Conservation (phyloP, 768 basidiomycete species). For the Pulveroboletus sp. region DNA sequence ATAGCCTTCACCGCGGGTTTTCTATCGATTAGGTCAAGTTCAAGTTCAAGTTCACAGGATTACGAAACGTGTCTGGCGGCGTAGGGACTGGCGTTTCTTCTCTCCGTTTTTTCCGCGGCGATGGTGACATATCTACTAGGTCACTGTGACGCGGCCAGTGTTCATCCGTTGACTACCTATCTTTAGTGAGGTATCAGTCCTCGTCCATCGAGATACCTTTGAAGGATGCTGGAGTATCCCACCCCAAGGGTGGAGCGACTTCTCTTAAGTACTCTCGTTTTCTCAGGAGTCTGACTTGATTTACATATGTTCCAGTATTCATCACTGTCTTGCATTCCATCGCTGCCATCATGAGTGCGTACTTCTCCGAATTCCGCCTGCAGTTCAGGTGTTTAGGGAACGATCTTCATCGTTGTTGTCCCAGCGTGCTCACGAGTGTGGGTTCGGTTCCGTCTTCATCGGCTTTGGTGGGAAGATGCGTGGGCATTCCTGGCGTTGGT, state of each 20-base stretch:
- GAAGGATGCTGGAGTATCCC: slow-evolving; percentile 3
- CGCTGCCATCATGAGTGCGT: slow-evolving; percentile 7
- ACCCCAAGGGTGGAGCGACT: not conserved
- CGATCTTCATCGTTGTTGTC: not conserved
- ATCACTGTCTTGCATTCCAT: slow-evolving; percentile 9
- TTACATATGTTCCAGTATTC: not conserved
- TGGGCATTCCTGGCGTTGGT: slow-evolving; percentile 7
- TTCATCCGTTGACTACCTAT: too few species aligned
- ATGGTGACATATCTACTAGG: too few species aligned
- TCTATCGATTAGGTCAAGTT: too few species aligned
- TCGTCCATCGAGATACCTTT: not conserved
- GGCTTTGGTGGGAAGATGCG: slow-evolving; percentile 15
- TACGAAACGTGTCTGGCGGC: too few species aligned
- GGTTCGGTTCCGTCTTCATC: slow-evolving; percentile 4
- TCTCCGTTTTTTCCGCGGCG: too few species aligned
- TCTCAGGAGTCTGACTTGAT: not conserved
- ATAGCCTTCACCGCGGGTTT: too few species aligned
- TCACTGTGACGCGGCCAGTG: too few species aligned
- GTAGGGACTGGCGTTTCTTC: too few species aligned
- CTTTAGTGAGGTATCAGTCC: too few species aligned
- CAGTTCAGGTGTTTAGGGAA: not conserved
- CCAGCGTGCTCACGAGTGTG: slow-evolving; percentile 9
- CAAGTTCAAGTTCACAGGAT: too few species aligned
- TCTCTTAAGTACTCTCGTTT: not conserved
- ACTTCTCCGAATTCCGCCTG: not conserved